Evolutionary conservation across 2,329 filamentous ascomycete genomes (phyloP), one percentile per base, ranked within the genome.

Genomic region (Fusarium dimerum): DNA sequence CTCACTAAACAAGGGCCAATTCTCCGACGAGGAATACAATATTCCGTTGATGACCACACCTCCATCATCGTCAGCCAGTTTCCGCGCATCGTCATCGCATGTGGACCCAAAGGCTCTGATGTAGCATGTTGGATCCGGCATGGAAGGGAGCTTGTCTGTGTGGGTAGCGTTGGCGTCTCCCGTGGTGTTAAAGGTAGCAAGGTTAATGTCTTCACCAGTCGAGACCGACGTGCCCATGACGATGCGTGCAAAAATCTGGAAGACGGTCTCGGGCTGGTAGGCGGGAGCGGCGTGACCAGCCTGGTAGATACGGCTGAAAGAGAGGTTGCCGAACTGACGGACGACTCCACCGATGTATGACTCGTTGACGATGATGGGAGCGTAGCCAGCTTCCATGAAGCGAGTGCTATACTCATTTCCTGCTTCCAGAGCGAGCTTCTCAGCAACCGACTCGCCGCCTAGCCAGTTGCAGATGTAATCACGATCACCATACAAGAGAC

Each of bases 281-380:
- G 77, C 80, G 0, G 83, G 78, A 1, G 85, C 79, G 47, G 83
- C 78, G 62, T 89, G 86, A 2, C 86, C 85, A 15, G 85, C 78
- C 62, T 88, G 81, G 66, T 85, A 88, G 44, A 89, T 77, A 8
- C 86, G 78, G 48, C 82, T 83, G 67, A 89, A 89, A 15, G 80
- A 84, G 48, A 89, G 79, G 61, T 92, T 92, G 11, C 87, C 89
- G 62, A 84, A 89, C 68, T 94, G 89, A 5, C 89, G 82, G 0
- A 90, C 89, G 50, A 83, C 81, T 17, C 90, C 90, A 47, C 83
- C 89, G 65, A 85, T 82, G 70, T 88, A 87, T 7, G 80, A 77
- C 26, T 78, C 78, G 65, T 90, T 89, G 40, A 89, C 84, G 12
- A 85, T 74, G 56, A 94, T 84, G 13, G 87, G 83, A 1, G 84